phyloP scores from a whole-genome alignment of 1,284 basidiomycete species.

The Boletus mariae region DNA sequence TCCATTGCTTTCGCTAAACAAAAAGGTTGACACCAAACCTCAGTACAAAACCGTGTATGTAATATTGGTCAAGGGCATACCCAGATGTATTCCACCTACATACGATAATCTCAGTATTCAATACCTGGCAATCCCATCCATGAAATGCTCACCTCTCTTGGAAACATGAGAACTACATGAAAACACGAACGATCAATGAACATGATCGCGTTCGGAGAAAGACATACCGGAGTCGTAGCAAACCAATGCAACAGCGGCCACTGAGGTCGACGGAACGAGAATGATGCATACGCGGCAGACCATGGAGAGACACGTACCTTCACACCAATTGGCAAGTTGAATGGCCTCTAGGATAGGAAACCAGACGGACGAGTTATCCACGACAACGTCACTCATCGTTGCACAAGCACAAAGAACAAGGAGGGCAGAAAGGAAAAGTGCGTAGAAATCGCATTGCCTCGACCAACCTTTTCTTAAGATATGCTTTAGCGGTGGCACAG shows the following conservation, averaged over 20 bases:
- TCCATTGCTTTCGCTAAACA: slow-evolving; percentile 9
- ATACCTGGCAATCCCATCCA: not conserved
- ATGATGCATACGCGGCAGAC: not conserved
- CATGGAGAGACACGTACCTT: too few relatives aligned
- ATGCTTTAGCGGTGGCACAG: too few relatives aligned
- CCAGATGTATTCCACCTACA: slow-evolving; percentile 19
- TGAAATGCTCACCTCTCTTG: slow-evolving; percentile 15
- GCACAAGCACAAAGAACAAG: too few relatives aligned
- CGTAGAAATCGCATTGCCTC: too few relatives aligned
- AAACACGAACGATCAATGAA: not conserved
- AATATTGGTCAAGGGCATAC: slow-evolving; percentile 4
- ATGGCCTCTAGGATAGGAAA: too few relatives aligned
- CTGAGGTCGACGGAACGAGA: not conserved
- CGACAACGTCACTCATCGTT: too few relatives aligned
- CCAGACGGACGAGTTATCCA: too few relatives aligned
- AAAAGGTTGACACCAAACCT: not conserved
- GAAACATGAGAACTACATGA: slow-evolving; percentile 16
- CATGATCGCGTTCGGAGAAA: not conserved
- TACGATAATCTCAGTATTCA: not conserved
- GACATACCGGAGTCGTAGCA: slow-evolving; percentile 17
- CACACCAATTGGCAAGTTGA: too few relatives aligned
- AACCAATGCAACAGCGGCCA: slow-evolving; percentile 16
- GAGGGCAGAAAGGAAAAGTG: too few relatives aligned
- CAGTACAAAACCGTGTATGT: not conserved
- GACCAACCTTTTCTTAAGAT: too few relatives aligned